Evolutionary conservation across 345 rosid species (phyloP).

Genomic region (Luvunga scandens): DNA sequence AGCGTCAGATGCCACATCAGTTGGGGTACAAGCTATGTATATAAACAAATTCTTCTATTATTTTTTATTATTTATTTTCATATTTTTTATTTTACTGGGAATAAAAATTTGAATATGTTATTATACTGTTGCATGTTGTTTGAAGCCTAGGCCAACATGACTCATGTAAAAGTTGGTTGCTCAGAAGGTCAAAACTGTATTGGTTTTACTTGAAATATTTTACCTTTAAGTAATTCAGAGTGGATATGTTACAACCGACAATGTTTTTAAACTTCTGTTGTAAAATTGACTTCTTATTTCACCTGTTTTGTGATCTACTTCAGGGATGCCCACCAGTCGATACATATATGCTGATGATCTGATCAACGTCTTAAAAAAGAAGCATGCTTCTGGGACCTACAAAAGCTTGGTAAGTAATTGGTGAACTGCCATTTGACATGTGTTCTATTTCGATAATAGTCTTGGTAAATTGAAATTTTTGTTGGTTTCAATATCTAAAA

Average conservation of each 20-base stretch:
- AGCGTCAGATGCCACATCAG: background rate
- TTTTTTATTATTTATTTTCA: too few species aligned
- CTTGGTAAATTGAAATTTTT: background rate
- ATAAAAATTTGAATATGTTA: background rate
- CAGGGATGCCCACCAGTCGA: conserved; percentile 98
- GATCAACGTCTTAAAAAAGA: conserved; percentile 67
- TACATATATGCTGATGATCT: conserved; percentile 80
- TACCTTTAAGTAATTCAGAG: background rate
- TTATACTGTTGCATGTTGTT: background rate
- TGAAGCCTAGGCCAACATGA: background rate
- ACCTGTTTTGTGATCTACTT: background rate
- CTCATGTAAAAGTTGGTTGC: background rate
- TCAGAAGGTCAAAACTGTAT: background rate
- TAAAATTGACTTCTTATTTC: conserved; percentile 8
- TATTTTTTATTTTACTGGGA: background rate
- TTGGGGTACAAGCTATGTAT: background rate
- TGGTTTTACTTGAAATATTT: background rate
- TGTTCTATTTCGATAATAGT: background rate
- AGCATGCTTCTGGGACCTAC: conserved; percentile 76
- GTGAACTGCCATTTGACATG: background rate
- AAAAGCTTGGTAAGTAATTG: conserved; percentile 64
- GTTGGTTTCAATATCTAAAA: conserved; percentile 7
- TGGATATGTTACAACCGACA: background rate
- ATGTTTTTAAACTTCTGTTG: background rate
- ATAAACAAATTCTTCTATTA: too few species aligned